Base-by-base conservation (phyloP, 2,329 filamentous ascomycete species). In the Diplodia sapinea region DNA sequence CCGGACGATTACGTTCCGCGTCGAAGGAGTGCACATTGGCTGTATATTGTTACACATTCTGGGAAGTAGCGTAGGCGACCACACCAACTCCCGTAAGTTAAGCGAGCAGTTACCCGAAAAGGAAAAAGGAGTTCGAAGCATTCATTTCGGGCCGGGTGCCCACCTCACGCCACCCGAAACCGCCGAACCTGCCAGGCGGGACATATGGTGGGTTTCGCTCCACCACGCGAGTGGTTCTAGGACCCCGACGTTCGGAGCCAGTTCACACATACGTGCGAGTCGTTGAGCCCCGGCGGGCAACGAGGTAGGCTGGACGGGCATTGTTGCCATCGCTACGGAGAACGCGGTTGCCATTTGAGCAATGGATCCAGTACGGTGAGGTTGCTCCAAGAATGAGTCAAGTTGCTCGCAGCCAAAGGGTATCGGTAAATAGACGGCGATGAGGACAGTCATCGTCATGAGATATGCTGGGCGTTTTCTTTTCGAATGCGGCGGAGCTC, bases 101-200 rank as follows among this genome's bases (percentile, higher is more conserved):
- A 47, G 43, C 43, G 43, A 47, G 3, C 17, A 4, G 9, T 20
- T 47, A 7, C 43, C 43, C 13, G 17, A 57, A 38, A 12, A 38
- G 54, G 31, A 26, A 38, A 15, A 20, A 7, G 6, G n/a, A 57
- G 29, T 11, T 15, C 33, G 36, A 23, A 26, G 33, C 33, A 23
- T 40, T n/a, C 6, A n/a, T 6, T 26, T 57, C 33, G 54, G 54
- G 33, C 54, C 54, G 33, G n/a, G 36, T n/a, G 11, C 33, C 33
- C 17, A 40, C 54, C 23, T 57, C 54, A 57, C 54, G 54, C 54
- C 54, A 57, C 54, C 54, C n/a, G 54, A 23, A 20, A 17, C n/a
- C 36, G 12, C 31, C 4, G 20, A 17, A 9, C 43, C 8, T 20
- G 43, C 20, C 36, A 57, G n/a, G 2, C 54, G 9, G 54, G 54